These are phyloP conservation scores for Suillus tomentosus DNA, from an alignment of 768 basidiomycete species.

Conservation along the genomic window DNA sequence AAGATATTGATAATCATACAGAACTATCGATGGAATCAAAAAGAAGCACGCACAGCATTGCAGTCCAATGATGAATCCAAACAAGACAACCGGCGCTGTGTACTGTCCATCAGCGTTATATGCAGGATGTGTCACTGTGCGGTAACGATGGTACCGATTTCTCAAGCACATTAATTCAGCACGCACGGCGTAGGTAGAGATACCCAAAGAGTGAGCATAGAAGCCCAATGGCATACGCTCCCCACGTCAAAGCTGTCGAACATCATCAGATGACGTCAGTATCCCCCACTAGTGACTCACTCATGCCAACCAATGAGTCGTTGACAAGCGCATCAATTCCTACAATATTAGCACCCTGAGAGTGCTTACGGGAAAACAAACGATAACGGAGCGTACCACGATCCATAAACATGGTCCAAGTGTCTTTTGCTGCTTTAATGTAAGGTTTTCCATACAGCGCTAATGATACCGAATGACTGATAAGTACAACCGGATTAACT, in stretches of 20 bases:
- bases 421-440: slow-evolving; percentile 78
- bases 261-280: slow-evolving; percentile 4
- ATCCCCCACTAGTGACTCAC: slow-evolving; percentile 39
- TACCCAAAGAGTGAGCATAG: slow-evolving; percentile 75
- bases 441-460: slow-evolving; percentile 87
- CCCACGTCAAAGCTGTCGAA: slow-evolving; percentile 67
- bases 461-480: slow-evolving; percentile 24
- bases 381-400: slow-evolving; percentile 42
- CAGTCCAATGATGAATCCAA: slow-evolving; percentile 79
- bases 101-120: slow-evolving; percentile 78
- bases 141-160: neutral
- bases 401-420: slow-evolving; percentile 76
- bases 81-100: slow-evolving; percentile 74
- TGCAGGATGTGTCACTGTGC: slow-evolving; percentile 66
- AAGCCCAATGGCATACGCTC: slow-evolving; percentile 77
- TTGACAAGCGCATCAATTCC: slow-evolving; percentile 79
- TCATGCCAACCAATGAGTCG: slow-evolving; percentile 79
- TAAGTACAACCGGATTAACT: neutral
- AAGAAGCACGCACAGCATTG: slow-evolving; percentile 59
- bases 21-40: neutral
- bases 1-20: slow-evolving; percentile 5
- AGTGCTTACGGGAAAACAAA: slow-evolving; percentile 4
- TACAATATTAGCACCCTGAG: slow-evolving; percentile 10
- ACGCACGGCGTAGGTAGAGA: slow-evolving; percentile 71
- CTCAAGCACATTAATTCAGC: neutral